Evolutionary conservation across 2,329 filamentous ascomycete species (phyloP), one percentile per base, ranked within the genome.

Genomic region (Colletotrichum sp.): DNA sequence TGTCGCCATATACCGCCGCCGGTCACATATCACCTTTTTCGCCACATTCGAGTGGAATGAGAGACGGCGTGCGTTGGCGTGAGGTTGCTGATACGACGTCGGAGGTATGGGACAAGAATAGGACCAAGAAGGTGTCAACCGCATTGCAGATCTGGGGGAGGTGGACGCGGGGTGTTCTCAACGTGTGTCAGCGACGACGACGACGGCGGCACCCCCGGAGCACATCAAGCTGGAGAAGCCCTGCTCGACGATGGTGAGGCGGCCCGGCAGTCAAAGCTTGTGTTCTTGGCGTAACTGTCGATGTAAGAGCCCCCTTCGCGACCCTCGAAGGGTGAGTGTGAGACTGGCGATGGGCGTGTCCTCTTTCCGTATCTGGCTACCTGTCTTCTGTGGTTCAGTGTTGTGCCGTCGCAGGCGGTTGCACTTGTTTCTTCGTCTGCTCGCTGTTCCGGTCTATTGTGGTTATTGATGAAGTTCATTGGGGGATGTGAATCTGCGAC

Each of bases 21-120:
- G 57, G 59, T 62, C 59, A 62, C 59, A 62, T 62, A 34, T 62
- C 59, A 62, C 59, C 30, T 62, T 62, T 57, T 57, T 57, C 15
- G 59, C 29, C 59, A 62, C 59, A n/a, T n/a, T n/a, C n/a, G n/a
- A n/a, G n/a, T n/a, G n/a, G n/a, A n/a, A n/a, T n/a, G n/a, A n/a
- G n/a, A n/a, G n/a, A n/a, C n/a, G n/a, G n/a, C 19, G 59, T 30
- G 55, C 55, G 55, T 30, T 39, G 36, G 36, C 36, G 7, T 39
- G 36, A 39, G 36, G 36, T 39, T 39, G 36, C 36, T 39, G 15
- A 39, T 39, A 39, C 36, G 36, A 39, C 36, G 27, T 30, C 29
- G 59, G 16, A 30, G 59, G 29, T n/a, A 30, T 62, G 29, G 29
- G 59, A 62, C 59, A 62, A 62, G 59, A 62, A 62, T 62, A 62